Conservation (phyloP, 768 basidiomycete species). For the Imleria badia region DNA sequence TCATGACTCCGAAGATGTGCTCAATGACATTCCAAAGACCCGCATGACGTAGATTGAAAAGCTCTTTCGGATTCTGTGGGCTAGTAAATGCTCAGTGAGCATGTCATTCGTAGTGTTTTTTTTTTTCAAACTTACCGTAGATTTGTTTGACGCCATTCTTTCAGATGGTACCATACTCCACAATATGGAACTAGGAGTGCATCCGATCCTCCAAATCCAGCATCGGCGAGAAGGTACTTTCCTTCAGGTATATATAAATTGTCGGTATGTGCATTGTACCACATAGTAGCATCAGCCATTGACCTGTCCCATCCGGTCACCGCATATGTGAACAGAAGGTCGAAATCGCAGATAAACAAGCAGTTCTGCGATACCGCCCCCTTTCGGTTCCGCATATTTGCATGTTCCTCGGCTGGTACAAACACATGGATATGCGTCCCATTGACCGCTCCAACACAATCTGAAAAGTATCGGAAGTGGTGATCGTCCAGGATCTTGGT, state of each 20-base stretch:
- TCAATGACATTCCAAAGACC: neutral
- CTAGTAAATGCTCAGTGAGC: neutral
- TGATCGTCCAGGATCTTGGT: neutral
- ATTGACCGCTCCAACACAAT: neutral
- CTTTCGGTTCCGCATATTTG: neutral
- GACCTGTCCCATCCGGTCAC: no score
- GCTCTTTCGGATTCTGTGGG: neutral
- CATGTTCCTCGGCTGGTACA: neutral
- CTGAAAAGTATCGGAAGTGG: neutral
- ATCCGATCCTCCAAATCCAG: slow-evolving; percentile 12
- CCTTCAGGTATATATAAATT: neutral
- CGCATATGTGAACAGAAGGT: neutral
- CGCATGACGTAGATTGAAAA: neutral
- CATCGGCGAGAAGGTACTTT: slow-evolving; percentile 6
- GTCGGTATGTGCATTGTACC: no score
- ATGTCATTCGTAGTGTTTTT: no score
- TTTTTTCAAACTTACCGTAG: neutral
- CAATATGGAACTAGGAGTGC: slow-evolving; percentile 38
- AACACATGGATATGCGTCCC: neutral
- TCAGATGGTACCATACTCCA: slow-evolving; percentile 38
- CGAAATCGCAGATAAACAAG: slow-evolving; percentile 16
- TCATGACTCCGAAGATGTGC: neutral
- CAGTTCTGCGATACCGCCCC: slow-evolving; percentile 19
- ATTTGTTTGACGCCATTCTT: slow-evolving; percentile 27
- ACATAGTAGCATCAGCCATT: no score